Base-by-base conservation (phyloP, 2,329 filamentous ascomycete genomes). In the Ophiostoma piceae region DNA sequence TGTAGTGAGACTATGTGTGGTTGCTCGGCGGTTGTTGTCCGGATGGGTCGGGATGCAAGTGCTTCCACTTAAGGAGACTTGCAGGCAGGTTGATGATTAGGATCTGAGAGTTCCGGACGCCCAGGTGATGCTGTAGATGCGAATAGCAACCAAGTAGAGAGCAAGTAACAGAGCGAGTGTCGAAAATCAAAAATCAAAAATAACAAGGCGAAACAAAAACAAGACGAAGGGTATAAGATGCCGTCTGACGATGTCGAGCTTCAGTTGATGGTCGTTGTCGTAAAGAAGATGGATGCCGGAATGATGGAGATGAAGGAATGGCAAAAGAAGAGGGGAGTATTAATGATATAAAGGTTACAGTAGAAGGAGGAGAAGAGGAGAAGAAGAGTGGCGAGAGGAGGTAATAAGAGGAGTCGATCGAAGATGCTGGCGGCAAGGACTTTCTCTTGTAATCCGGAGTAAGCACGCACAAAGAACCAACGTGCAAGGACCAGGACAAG, bases 61-160 rank as follows among this genome's bases (percentile, higher is more conserved):
- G 62, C 39, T 64, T 73, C 73, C 73, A 73, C 62, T 71, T 39
- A 72, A 74, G 73, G 72, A 72, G 72, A 72, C 73, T 69, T 71
- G 73, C 71, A 67, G 5, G n/a, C 60, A 12, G 60, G 9, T 32
- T 62, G 57, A 62, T 64, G 16, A 64, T 32, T 62, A 29, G 57
- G 12, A 62, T 62, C 60, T 65, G 60, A 37, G 32, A 39, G 16
- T 65, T 65, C 60, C 60, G 6, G 60, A 65, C 60, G 60, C 32
- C 29, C 60, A 65, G 60, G 16, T 19, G 16, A 35, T 64, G 16
- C 11, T 39, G 7, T 12, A 22, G 14, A 62, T 62, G 26, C 57
- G 7, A 14, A 14, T 4, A 29, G 54, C 26, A 32, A 29, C 8
- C 12, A 60, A 16, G 41, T 43, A 43, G 47, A 54, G 47, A 57